Conservation (phyloP, 139 green algal genomes). For the Marvania coccoides region DNA sequence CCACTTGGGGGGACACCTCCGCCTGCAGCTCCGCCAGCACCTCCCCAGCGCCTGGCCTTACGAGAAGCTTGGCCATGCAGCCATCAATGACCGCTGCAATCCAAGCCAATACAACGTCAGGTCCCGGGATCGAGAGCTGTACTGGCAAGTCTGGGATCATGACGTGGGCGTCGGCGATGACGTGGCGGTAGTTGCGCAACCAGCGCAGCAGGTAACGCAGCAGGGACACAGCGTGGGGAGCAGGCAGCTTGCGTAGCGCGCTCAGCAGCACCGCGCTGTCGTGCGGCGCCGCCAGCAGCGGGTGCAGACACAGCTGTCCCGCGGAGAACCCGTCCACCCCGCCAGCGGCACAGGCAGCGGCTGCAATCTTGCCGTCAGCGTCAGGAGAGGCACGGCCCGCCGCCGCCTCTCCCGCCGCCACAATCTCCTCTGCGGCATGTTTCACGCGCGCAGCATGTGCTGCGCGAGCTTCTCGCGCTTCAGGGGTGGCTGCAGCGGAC, state of each 20-base stretch:
- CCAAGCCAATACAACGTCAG: conserved; percentile 2
- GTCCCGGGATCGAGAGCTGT: neutral
- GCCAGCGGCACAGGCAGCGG: conserved; percentile 2
- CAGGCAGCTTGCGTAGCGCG: neutral
- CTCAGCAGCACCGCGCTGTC: neutral
- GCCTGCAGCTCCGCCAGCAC: neutral
- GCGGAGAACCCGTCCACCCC: conserved; percentile 5
- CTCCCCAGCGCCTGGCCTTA: neutral
- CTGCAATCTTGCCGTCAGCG: neutral
- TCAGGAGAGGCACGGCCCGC: neutral
- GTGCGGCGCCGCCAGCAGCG: neutral
- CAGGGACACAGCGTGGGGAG: neutral
- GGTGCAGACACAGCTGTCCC: conserved; percentile 7
- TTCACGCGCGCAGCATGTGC: neutral
- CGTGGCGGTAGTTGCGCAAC: neutral
- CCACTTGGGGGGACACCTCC: neutral
- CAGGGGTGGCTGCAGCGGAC: neutral
- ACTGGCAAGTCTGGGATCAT: neutral
- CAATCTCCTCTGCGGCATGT: neutral
- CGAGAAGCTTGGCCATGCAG: neutral
- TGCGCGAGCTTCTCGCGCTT: neutral
- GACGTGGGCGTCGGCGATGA: neutral
- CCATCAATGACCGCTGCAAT: neutral
- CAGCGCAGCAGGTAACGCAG: conserved; percentile 16
- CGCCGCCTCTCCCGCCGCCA: neutral